Base-by-base conservation (phyloP, 139 green algal genomes). In the Bryopsis sp. region DNA sequence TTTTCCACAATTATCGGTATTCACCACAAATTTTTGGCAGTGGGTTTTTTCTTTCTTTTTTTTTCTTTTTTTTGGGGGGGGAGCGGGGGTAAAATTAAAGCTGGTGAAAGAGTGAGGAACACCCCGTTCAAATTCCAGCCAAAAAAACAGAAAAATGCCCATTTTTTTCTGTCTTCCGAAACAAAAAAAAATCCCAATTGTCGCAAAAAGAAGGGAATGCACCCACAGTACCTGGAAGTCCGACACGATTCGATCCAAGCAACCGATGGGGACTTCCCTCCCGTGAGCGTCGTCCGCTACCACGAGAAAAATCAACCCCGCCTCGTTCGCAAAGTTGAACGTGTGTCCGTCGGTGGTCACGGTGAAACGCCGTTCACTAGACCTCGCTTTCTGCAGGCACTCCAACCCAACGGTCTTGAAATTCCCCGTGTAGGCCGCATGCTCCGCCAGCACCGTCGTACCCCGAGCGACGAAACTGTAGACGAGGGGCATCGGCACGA, bases 191-290 rank as follows among this genome's bases (percentile, higher is more conserved):
- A n/a, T n/a, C n/a, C n/a, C n/a, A n/a, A n/a, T n/a, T n/a, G n/a
- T n/a, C n/a, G n/a, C n/a, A n/a, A n/a, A n/a, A n/a, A n/a, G n/a
- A n/a, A n/a, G n/a, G n/a, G n/a, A n/a, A n/a, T n/a, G n/a, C n/a
- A n/a, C n/a, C n/a, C n/a, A n/a, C n/a, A n/a, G n/a, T n/a, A n/a
- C n/a, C 61, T 83, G 76, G 57, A 88, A 95, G 58, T 92, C 86
- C 22, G 75, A 68, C 36, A 78, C 73, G 15, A 95, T 75, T 0
- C 83, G 78, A 38, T 97, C 88, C 59, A 98, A 72, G 70, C 95
- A 97, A 24, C 89, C 90, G 82, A 97, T 97, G 0, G 91, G 89
- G n/a, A 98, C 88, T 32, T 96, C 82, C 3, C 92, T 74, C 0
- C 91, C 90, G 72, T 88, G 93, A 0, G 80, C 82, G 54, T 95